Evolutionary conservation across 2,329 filamentous ascomycete species (phyloP), one percentile per base, ranked within the genome.

Genomic region (Colletotrichum agaves): DNA sequence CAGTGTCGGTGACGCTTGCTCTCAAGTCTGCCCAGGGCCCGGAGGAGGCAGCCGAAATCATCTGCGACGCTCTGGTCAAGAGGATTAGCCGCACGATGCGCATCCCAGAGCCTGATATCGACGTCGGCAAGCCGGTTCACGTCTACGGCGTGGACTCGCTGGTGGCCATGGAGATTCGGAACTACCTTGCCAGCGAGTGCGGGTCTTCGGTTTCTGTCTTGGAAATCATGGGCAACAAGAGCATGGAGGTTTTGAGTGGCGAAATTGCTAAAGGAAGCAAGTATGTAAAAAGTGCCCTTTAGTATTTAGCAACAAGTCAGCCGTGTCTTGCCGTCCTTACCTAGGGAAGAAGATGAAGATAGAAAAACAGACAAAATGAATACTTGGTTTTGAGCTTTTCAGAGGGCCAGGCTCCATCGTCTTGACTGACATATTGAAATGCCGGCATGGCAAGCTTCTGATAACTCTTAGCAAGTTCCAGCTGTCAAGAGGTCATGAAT

Each of bases 131-230:
- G 23, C 56, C 56, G 17, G 27, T 59, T 41, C 41, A 59, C 56
- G 37, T 41, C 23, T 62, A 62, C 31, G 59, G 59, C 27, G 41
- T 62, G n/a, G 47, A 62, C 37, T 62, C 59, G 27, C 23, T 62
- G 37, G 59, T 55, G 15, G 59, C 59, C 17, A 27, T 62, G 17
- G 59, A 62, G 39, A 49, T 62, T 19, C 35, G 59, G 11, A 62
- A 62, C 47, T 55, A 50, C 46, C 46, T 50, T 17, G 46, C 46
- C 46, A 50, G 46, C 46, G 46, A 59, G 31, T 59, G 56, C 43
- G 43, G 56, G 7, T 59, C 43, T 37, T 44, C 56, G 4, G 17
- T 59, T 15, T 35, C 56, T 27, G 56, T 59, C 46, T 50, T 50
- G 46, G 46, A 50, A 21, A 50, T 50, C 4, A 50, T 50, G 46